A percentile compares a stretch with the other conserved stretches of the same genome.
phyloP scores from a whole-genome alignment of 1,284 basidiomycete genomes.

The Pholiota adiposa region DNA sequence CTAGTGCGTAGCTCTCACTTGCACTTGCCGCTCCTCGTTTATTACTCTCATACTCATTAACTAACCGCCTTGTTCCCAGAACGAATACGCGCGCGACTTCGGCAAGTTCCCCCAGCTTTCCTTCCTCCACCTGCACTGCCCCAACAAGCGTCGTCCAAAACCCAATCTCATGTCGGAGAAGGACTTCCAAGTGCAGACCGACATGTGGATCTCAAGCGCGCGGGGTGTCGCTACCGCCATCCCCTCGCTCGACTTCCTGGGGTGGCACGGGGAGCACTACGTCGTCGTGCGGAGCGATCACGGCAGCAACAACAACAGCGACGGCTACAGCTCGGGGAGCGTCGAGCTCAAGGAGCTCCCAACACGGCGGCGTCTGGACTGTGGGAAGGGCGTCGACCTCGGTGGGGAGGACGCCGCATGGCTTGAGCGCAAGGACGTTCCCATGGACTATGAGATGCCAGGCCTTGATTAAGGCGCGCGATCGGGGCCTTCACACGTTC shows the following conservation, averaged over 20 bases:
- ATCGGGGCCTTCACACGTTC: background rate
- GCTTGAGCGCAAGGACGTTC: constrained; percentile 72
- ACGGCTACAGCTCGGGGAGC: constrained; percentile 19
- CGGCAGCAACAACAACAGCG: background rate
- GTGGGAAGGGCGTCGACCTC: constrained; percentile 68
- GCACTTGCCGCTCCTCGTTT: background rate
- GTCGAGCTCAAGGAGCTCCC: constrained; percentile 71
- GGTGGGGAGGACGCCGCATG: constrained; percentile 65
- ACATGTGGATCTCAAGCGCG: constrained; percentile 55
- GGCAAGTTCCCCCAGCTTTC: constrained; percentile 50
- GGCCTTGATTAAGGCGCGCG: constrained; percentile 37
- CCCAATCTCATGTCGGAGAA: constrained; percentile 62
- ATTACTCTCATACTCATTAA: background rate
- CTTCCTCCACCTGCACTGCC: constrained; percentile 60
- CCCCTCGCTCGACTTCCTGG: constrained; percentile 62
- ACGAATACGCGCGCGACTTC: constrained; percentile 55
- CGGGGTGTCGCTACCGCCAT: constrained; percentile 51
- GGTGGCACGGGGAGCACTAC: constrained; percentile 73
- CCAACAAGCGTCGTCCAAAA: constrained; percentile 52
- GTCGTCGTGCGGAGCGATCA: constrained; percentile 51
- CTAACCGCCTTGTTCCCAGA: constrained; percentile 32
- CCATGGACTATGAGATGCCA: constrained; percentile 71
- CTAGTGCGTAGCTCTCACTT: constrained; percentile 42
- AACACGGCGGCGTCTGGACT: constrained; percentile 58
- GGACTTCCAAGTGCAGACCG: constrained; percentile 58